A percentile compares a stretch with the other conserved stretches of the same genome.
phyloP scores from a whole-genome alignment of 2,329 filamentous ascomycete species.

The Aspergillus versicolor region DNA sequence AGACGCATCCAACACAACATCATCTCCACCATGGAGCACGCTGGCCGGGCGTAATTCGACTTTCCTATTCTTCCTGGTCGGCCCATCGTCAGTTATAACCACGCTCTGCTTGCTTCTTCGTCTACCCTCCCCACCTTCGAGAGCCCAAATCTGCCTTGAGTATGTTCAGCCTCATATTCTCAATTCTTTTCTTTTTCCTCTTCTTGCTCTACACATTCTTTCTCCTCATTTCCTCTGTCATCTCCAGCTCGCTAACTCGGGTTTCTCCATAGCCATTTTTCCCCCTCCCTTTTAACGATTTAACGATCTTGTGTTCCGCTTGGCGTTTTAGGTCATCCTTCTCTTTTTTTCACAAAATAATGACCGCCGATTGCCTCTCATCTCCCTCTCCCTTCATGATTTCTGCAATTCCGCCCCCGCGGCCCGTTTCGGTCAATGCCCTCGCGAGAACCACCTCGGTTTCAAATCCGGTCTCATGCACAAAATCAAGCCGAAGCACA shows the following conservation, averaged over 20 bases:
- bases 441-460: conserved; percentile 25
- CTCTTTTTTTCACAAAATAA: conserved; percentile 5
- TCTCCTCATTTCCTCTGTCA: not conserved
- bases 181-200: conserved; percentile 4
- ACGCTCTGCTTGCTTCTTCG: not conserved
- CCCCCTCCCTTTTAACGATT: conserved; percentile 9
- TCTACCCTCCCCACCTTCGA: not conserved
- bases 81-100: not conserved
- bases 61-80: conserved; percentile 7
- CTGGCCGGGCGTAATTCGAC: conserved; percentile 21
- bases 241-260: conserved; percentile 9
- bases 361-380: conserved; percentile 16
- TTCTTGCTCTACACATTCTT: conserved; percentile 5
- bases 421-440: conserved; percentile 34
- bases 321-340: conserved; percentile 12
- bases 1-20: conserved; percentile 18
- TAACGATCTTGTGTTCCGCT: conserved; percentile 15
- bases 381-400: conserved; percentile 25
- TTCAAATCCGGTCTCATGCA: conserved; percentile 21
- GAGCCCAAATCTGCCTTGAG: not conserved
- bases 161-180: conserved; percentile 15
- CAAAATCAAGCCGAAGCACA: conserved; percentile 27
- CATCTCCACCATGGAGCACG: conserved; percentile 26
- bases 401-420: conserved; percentile 30
- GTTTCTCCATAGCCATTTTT: conserved; percentile 3